Percentiles rank a stretch among this genome's conserved stretches.
Evolutionary conservation across 2,329 filamentous ascomycete species (phyloP).

Genomic region (Penicillium carneum): DNA sequence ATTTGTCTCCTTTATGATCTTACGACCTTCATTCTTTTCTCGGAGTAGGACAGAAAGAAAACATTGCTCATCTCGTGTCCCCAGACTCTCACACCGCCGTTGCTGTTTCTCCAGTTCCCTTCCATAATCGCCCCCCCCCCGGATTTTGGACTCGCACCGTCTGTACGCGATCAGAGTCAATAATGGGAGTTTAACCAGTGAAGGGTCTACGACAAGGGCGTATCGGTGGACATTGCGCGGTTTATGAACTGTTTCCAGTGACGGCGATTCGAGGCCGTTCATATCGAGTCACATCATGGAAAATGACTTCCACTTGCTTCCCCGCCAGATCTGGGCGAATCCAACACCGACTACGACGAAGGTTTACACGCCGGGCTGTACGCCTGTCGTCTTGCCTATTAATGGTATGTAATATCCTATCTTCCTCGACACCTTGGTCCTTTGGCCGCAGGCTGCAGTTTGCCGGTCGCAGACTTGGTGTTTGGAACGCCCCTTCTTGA

Average conservation of each 20-base stretch:
- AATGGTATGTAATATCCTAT: slow-evolving; percentile 53
- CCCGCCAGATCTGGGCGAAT: slow-evolving; percentile 53
- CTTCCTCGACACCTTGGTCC: neutral
- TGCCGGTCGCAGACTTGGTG: neutral
- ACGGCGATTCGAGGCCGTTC: slow-evolving; percentile 25
- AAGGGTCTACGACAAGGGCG: slow-evolving; percentile 6
- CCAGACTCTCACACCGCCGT: slow-evolving; percentile 1
- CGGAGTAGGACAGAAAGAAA: neutral
- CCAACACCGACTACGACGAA: slow-evolving; percentile 49
- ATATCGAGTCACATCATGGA: slow-evolving; percentile 41
- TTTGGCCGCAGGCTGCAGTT: neutral
- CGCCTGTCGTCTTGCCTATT: slow-evolving; percentile 68
- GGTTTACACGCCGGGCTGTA: slow-evolving; percentile 60
- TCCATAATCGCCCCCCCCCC: slow-evolving; percentile 6
- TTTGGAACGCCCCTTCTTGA: neutral
- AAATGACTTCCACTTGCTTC: slow-evolving; percentile 44
- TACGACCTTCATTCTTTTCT: neutral
- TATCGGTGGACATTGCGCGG: slow-evolving; percentile 17
- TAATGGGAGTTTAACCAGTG: slow-evolving; percentile 26
- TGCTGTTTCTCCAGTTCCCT: neutral
- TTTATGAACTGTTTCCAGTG: slow-evolving; percentile 23
- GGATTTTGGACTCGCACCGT: slow-evolving; percentile 14
- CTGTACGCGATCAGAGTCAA: slow-evolving; percentile 22
- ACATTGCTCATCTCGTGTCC: neutral
- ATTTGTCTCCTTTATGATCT: neutral